Evolutionary conservation across 495 filamentous ascomycete species (phyloP).

Genomic region (Podospora conica): DNA sequence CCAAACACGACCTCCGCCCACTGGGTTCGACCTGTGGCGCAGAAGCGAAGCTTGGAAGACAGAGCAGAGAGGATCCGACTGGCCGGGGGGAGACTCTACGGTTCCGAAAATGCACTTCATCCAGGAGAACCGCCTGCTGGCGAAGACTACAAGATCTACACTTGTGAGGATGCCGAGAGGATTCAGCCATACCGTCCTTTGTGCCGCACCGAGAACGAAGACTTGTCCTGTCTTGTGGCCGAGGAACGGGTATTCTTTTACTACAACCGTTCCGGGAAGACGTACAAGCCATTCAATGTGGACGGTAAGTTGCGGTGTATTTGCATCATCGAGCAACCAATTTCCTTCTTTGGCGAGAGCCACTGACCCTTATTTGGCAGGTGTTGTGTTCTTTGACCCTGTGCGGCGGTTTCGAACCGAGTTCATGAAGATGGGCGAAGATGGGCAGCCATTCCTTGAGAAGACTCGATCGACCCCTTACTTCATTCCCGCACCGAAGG

Average conservation of each 20-base stretch:
- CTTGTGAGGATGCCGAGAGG: background rate
- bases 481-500: background rate
- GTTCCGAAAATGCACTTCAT: no score
- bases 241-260: background rate
- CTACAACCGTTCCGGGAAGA: no score
- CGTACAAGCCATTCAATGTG: background rate
- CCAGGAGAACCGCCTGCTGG: no score
- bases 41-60: background rate
- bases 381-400: background rate
- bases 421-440: background rate
- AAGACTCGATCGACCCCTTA: background rate
- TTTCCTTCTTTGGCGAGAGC: background rate
- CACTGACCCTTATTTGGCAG: background rate
- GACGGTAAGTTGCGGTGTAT: background rate
- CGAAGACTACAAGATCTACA: background rate
- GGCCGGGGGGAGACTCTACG: no score
- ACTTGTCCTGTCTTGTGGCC: background rate
- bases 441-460: background rate
- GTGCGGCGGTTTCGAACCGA: background rate
- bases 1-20: background rate
- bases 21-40: background rate
- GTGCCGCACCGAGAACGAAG: background rate
- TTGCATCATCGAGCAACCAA: no score
- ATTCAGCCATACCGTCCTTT: background rate
- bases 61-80: background rate